These are phyloP conservation scores for Chlamydomonas sp. DNA, from an alignment of 139 green algal genomes.

Conservation along the genomic window DNA sequence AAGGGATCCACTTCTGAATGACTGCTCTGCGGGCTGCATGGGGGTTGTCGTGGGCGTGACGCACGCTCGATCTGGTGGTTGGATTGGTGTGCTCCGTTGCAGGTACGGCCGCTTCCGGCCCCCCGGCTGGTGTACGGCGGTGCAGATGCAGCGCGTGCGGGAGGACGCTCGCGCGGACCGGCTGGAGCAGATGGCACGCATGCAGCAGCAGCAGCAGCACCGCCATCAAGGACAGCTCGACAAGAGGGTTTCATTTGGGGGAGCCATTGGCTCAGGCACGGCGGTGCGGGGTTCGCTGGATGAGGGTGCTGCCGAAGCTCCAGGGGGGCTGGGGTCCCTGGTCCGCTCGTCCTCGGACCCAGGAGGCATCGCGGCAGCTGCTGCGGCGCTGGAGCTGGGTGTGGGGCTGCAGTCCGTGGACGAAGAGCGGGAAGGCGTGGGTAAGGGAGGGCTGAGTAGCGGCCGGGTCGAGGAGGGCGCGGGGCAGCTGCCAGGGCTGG, in stretches of 20 bases:
- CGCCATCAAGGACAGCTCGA: background rate
- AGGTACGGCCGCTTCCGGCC: conserved; percentile 63
- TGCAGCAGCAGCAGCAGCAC: background rate
- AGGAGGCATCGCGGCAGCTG: background rate
- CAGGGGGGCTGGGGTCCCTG: background rate
- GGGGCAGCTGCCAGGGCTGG: no score
- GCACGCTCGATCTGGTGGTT: no score
- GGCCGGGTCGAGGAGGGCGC: no score
- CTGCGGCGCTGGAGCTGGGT: background rate
- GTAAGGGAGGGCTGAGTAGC: background rate
- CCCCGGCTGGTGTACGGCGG: conserved; percentile 54
- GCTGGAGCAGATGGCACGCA: background rate
- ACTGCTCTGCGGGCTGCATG: no score
- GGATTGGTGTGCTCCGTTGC: no score
- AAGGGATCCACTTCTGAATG: no score
- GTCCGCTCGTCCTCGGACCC: conserved; percentile 6
- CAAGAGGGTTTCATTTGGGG: no score
- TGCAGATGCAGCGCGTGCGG: conserved; percentile 17
- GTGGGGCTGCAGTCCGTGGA: background rate
- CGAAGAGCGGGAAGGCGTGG: background rate
- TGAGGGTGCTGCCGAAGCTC: background rate
- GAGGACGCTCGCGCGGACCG: background rate
- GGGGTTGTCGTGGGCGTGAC: no score
- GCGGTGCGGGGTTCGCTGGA: background rate
- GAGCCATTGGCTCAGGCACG: no score